Percentiles rank a stretch among this genome's conserved stretches.
These are phyloP conservation scores for Alternaria longipes DNA, from an alignment of 2,329 filamentous ascomycete genomes.

Conservation along the genomic window DNA sequence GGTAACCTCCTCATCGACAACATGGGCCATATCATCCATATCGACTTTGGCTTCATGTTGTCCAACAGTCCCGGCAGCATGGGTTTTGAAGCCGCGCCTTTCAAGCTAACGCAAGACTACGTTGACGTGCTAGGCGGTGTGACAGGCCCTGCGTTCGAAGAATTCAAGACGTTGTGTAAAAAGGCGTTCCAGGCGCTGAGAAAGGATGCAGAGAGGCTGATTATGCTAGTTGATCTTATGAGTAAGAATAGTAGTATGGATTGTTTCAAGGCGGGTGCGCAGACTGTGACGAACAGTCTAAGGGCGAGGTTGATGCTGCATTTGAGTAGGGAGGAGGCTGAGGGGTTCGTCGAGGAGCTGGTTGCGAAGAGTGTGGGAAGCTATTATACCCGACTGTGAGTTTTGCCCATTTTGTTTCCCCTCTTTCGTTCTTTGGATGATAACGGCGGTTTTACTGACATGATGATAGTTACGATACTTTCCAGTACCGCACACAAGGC, in stretches of 20 bases:
- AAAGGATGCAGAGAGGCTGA: constrained; percentile 79
- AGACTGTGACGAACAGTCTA: constrained; percentile 73
- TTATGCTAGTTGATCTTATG: constrained; percentile 86
- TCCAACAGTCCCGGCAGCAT: constrained; percentile 86
- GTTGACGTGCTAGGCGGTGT: constrained; percentile 82
- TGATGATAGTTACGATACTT: constrained; percentile 77
- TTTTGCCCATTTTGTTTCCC: constrained; percentile 3
- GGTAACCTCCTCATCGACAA: constrained; percentile 87
- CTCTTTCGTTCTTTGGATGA: neutral
- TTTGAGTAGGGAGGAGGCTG: constrained; percentile 81
- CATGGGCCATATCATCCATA: constrained; percentile 86
- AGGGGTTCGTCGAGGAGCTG: constrained; percentile 82
- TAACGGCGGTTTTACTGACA: neutral
- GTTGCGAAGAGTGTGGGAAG: constrained; percentile 83
- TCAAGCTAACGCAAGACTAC: constrained; percentile 87
- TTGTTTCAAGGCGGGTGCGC: constrained; percentile 79
- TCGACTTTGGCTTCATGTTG: constrained; percentile 90
- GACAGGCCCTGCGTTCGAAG: constrained; percentile 73
- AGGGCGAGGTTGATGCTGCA: constrained; percentile 82
- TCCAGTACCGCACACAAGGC: constrained; percentile 87
- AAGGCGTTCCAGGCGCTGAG: constrained; percentile 84
- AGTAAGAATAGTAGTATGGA: constrained; percentile 82
- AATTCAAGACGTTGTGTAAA: constrained; percentile 82
- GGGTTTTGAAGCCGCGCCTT: constrained; percentile 85
- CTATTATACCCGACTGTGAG: constrained; percentile 86